These are phyloP conservation scores for Fusarium oligoseptatum DNA, from an alignment of 2,329 filamentous ascomycete genomes.

Conservation along the genomic window DNA sequence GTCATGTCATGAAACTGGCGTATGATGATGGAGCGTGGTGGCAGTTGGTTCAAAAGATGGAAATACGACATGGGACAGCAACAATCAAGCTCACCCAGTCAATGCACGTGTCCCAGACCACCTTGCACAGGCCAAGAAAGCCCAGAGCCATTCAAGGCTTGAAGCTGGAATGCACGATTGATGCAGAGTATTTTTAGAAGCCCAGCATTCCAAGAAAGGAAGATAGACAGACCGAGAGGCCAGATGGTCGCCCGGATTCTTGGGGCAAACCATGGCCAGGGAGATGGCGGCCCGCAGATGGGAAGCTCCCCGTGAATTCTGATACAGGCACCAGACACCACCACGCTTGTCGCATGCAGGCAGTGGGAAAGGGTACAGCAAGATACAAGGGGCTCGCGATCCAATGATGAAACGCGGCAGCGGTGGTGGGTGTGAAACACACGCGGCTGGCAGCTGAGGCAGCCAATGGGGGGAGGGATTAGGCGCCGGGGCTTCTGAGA, in stretches of 20 bases:
- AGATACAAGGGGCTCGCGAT: conserved; percentile 34
- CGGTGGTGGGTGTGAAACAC: conserved; percentile 47
- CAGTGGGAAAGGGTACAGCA: conserved; percentile 10
- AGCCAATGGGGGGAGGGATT: conserved; percentile 47
- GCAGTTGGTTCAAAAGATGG: neutral
- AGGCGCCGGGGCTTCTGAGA: conserved; percentile 46
- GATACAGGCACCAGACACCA: conserved; percentile 44
- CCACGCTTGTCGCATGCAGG: conserved; percentile 7
- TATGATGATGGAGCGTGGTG: conserved; percentile 2
- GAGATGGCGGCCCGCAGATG: conserved; percentile 16
- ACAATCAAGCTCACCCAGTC: conserved; percentile 15
- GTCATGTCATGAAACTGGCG: conserved; percentile 6
- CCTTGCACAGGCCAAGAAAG: neutral
- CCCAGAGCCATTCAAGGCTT: conserved; percentile 1
- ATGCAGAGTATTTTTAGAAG: conserved; percentile 39
- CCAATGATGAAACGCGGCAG: conserved; percentile 45
- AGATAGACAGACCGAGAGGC: conserved; percentile 6
- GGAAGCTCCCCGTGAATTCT: conserved; percentile 31
- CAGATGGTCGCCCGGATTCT: neutral
- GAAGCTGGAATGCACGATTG: conserved; percentile 12
- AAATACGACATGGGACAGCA: neutral
- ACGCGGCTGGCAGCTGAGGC: conserved; percentile 34
- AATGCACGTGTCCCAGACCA: neutral
- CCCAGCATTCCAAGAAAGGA: conserved; percentile 10
- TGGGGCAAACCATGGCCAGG: conserved; percentile 21